Percentiles rank a stretch among this genome's conserved stretches.
phyloP scores from a whole-genome alignment of 2,329 filamentous ascomycete species.

The Diaporthe nobilis region DNA sequence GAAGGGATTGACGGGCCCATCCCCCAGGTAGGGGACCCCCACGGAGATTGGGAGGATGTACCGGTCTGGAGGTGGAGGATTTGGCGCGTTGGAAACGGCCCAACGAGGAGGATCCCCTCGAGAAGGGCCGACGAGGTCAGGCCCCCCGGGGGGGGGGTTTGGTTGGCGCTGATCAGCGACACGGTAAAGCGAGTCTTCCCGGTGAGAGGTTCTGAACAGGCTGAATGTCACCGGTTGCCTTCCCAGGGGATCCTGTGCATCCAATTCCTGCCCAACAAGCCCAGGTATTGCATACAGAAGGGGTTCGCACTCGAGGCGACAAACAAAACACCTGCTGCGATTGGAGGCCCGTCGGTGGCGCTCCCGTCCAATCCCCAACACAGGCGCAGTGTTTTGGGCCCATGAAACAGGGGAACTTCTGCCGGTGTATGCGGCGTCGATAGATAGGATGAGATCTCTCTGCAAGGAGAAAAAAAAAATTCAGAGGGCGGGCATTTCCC shows the following conservation, averaged over 20 bases:
- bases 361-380: conserved; percentile 12
- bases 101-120: background rate
- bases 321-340: conserved; percentile 21
- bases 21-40: conserved; percentile 13
- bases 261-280: conserved; percentile 16
- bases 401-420: conserved; percentile 17
- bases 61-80: conserved; percentile 19
- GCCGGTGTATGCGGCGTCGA: background rate
- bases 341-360: conserved; percentile 20
- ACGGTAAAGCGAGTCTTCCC: background rate
- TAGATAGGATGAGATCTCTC: background rate
- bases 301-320: background rate
- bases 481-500: too few species aligned
- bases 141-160: too few species aligned
- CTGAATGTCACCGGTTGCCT: conserved; percentile 10
- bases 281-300: background rate
- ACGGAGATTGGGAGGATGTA: conserved; percentile 28
- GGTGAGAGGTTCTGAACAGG: background rate
- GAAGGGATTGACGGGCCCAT: conserved; percentile 13
- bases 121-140: conserved; percentile 5
- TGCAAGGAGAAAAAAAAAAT: too few species aligned
- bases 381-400: conserved; percentile 19
- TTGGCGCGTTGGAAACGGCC: background rate
- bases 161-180: conserved; percentile 13
- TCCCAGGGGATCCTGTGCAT: conserved; percentile 22